Percentiles rank a stretch among this genome's conserved stretches.
Evolutionary conservation across 1,284 basidiomycete genomes (phyloP).

Genomic region (Moesziomyces sp.): DNA sequence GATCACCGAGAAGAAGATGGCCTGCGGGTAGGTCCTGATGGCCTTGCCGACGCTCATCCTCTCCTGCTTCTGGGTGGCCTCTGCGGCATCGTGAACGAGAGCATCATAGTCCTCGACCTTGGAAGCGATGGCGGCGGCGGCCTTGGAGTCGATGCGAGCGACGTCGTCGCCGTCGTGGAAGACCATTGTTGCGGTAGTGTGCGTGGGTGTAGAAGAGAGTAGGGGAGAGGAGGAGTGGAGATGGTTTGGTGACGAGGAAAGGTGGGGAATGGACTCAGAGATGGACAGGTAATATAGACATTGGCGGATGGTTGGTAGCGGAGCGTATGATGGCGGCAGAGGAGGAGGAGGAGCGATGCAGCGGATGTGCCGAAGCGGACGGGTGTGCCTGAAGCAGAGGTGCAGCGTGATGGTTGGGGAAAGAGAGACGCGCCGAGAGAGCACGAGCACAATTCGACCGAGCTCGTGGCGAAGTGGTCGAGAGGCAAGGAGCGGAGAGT

Average conservation of each 20-base stretch:
- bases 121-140: constrained; percentile 47
- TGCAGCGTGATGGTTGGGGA: background rate
- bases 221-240: constrained; percentile 1
- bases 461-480: too few species aligned
- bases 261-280: background rate
- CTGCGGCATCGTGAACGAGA: constrained; percentile 67
- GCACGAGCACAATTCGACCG: too few species aligned
- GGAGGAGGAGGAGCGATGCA: too few species aligned
- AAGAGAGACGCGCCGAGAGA: too few species aligned
- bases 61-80: constrained; percentile 67
- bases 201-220: background rate
- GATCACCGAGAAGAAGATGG: constrained; percentile 70
- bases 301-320: background rate
- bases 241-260: constrained; percentile 6
- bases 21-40: constrained; percentile 69
- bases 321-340: background rate
- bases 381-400: background rate
- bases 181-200: constrained; percentile 14
- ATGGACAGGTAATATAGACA: constrained; percentile 32
- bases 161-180: constrained; percentile 32
- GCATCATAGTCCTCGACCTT: constrained; percentile 63
- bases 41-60: constrained; percentile 69
- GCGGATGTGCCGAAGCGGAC: too few species aligned
- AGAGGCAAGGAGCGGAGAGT: too few species aligned
- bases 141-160: constrained; percentile 56